Percentiles rank a stretch among this genome's conserved stretches.
Conservation (phyloP, 2,329 filamentous ascomycete species). For the Amauroascus niger region DNA sequence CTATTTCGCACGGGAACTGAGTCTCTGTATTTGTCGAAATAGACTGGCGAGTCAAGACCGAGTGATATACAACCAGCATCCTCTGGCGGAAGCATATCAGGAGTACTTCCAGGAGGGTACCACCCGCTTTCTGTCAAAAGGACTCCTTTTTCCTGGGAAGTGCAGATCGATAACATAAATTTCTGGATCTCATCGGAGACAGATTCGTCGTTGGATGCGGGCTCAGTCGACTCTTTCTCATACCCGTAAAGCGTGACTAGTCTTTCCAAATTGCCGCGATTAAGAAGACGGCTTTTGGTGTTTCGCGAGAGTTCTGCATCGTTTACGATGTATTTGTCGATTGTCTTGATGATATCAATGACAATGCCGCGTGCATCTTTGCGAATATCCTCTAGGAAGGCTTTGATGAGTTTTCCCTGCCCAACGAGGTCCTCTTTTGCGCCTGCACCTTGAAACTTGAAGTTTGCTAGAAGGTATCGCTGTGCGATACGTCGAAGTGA, state of each 20-base stretch:
- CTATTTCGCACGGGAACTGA: constrained; percentile 69
- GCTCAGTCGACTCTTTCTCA: constrained; percentile 40
- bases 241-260: constrained; percentile 61
- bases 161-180: constrained; percentile 67
- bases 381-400: constrained; percentile 65
- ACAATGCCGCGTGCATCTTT: constrained; percentile 69
- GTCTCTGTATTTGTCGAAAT: constrained; percentile 57
- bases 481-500: constrained; percentile 76
- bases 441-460: constrained; percentile 67
- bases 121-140: constrained; percentile 69
- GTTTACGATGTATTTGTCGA: constrained; percentile 62
- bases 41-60: constrained; percentile 59
- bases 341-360: constrained; percentile 59
- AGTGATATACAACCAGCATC: constrained; percentile 44
- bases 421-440: constrained; percentile 74
- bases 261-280: constrained; percentile 60
- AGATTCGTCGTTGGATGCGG: constrained; percentile 28
- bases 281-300: constrained; percentile 66
- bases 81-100: constrained; percentile 45
- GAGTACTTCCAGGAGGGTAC: constrained; percentile 63
- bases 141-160: constrained; percentile 60
- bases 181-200: constrained; percentile 63
- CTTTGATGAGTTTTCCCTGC: constrained; percentile 58
- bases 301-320: constrained; percentile 65
- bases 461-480: constrained; percentile 65